Percentiles rank a stretch among this genome's conserved stretches.
phyloP scores from a whole-genome alignment of 495 filamentous ascomycete genomes.

The Neurospora sp. region DNA sequence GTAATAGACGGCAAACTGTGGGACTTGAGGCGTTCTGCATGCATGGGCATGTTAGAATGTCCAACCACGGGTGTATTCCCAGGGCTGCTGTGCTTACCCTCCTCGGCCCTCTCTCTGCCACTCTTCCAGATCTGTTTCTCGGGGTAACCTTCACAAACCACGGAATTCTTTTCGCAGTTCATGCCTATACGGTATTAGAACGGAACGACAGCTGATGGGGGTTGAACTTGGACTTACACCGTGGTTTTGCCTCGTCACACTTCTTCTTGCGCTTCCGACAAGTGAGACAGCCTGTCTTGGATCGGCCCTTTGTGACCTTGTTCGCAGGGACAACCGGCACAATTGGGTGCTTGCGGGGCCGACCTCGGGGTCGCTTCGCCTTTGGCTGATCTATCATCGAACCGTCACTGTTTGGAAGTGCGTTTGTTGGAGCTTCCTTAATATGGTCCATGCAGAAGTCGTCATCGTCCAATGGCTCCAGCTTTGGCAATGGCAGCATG shows the following conservation, averaged over 20 bases:
- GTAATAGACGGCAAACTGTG: constrained; percentile 46
- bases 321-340: constrained; percentile 35
- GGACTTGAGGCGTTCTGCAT: constrained; percentile 32
- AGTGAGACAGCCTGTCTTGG: constrained; percentile 89
- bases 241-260: constrained; percentile 88
- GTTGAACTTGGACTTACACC: constrained; percentile 44
- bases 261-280: constrained; percentile 94
- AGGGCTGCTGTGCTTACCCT: constrained; percentile 42
- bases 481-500: constrained; percentile 29
- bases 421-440: constrained; percentile 25
- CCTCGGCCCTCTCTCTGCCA: constrained; percentile 64
- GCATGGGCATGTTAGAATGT: constrained; percentile 17
- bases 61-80: not conserved
- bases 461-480: constrained; percentile 39
- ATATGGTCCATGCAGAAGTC: constrained; percentile 38
- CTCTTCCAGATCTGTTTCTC: constrained; percentile 80
- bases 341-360: constrained; percentile 76
- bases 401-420: not conserved
- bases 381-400: constrained; percentile 24
- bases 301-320: constrained; percentile 77
- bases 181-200: constrained; percentile 44
- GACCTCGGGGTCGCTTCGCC: constrained; percentile 56
- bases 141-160: constrained; percentile 89
- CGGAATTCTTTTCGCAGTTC: constrained; percentile 90
- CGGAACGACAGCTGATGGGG: not conserved